These are phyloP conservation scores for Pythium utonaiense DNA, from an alignment of 352 stramenopile genomes.

Conservation along the genomic window DNA sequence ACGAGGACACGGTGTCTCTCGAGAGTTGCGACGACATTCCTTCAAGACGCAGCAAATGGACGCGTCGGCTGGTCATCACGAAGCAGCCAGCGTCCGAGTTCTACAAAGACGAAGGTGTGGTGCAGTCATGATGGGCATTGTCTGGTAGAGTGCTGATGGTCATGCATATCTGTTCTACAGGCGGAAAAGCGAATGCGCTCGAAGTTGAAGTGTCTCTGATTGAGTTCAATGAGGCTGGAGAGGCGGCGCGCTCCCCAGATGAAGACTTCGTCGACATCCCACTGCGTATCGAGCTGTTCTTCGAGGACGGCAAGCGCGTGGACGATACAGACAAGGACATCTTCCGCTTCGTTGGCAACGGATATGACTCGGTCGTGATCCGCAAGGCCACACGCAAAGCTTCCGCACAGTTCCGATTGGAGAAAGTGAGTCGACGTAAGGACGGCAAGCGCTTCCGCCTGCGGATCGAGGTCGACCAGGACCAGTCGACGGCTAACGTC, in stretches of 20 bases:
- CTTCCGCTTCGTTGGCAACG: constrained; percentile 82
- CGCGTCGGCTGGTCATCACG: constrained; percentile 74
- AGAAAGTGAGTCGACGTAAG: constrained; percentile 84
- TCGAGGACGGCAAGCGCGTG: constrained; percentile 82
- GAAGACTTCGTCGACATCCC: constrained; percentile 81
- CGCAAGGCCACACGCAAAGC: constrained; percentile 52
- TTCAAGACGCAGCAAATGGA: constrained; percentile 51
- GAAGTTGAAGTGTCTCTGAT: constrained; percentile 78
- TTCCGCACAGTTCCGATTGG: constrained; percentile 74
- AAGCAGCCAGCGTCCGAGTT: constrained; percentile 84
- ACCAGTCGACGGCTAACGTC: constrained; percentile 79
- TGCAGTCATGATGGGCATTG: not conserved
- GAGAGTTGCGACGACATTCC: not conserved
- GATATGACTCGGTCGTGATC: constrained; percentile 84
- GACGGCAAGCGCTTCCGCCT: constrained; percentile 85
- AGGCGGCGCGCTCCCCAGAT: constrained; percentile 56
- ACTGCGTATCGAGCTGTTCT: constrained; percentile 75
- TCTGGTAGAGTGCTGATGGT: not conserved
- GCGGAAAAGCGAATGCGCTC: constrained; percentile 76
- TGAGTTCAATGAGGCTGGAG: constrained; percentile 72
- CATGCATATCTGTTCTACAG: constrained; percentile 17
- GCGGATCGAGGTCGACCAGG: constrained; percentile 79
- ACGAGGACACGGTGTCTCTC: not conserved
- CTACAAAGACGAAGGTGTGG: constrained; percentile 82
- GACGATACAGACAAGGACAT: constrained; percentile 85